Evolutionary conservation across 2,329 filamentous ascomycete genomes (phyloP).

Genomic region (Colletotrichum sp.): DNA sequence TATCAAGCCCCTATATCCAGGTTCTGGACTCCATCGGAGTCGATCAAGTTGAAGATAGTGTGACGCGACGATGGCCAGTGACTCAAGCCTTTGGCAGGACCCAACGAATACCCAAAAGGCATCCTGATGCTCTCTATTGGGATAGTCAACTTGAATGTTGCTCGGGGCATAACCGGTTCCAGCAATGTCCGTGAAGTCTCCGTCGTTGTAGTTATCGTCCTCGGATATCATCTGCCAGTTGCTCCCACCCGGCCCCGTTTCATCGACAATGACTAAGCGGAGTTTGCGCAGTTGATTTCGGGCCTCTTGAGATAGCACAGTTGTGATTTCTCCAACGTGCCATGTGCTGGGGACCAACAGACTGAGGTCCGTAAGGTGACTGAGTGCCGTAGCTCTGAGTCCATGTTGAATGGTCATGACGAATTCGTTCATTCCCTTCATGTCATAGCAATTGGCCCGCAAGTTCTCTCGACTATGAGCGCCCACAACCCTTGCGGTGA

Average conservation of each 20-base stretch:
- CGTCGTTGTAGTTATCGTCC: not conserved
- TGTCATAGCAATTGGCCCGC: conserved; percentile 1
- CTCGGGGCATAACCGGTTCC: not conserved
- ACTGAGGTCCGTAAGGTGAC: not conserved
- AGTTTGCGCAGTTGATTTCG: not conserved
- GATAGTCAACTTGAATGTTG: conserved; percentile 1
- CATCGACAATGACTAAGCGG: not conserved
- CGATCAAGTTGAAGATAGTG: conserved; percentile 1
- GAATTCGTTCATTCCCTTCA: not conserved
- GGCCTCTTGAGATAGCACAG: not conserved
- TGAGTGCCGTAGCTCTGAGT: not conserved
- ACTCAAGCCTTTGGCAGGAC: not conserved
- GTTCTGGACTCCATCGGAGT: not conserved
- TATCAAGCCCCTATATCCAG: not conserved
- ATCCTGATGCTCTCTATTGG: conserved; percentile 2
- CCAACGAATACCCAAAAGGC: not conserved
- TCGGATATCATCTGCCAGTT: not conserved
- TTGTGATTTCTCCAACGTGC: not conserved
- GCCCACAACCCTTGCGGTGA: not conserved
- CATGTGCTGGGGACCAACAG: not conserved
- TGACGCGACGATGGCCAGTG: not conserved
- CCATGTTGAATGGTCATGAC: not conserved
- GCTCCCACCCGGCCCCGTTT: conserved; percentile 4
- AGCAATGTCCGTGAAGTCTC: not conserved
- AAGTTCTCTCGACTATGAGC: not conserved